Base-by-base conservation (phyloP, 495 filamentous ascomycete species). In the Penicillium bovifimosum region DNA sequence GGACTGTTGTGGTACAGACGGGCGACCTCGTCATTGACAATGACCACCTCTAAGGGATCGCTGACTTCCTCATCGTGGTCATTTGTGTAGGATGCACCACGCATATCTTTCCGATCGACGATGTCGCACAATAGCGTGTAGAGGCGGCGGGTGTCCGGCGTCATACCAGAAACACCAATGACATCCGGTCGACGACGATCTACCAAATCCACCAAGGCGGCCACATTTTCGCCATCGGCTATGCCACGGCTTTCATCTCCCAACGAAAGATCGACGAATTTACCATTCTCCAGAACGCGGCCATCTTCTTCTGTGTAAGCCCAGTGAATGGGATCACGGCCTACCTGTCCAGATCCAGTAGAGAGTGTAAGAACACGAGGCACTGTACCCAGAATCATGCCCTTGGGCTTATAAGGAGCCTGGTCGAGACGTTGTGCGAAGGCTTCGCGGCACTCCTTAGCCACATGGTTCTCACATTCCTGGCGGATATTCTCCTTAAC, bases 21-120 rank as follows among this genome's bases (percentile, higher is more conserved):
- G 26, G 93, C 93, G 38, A 96, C 89, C 70, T 98, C 93, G 58
- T 97, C 93, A 54, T 97, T 96, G 59, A 96, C 87, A 53, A 95
- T 85, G 33, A 96, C 77, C 11, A 96, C 84, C 51, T 97, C 92
- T 27, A 97, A 72, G 16, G 77, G 76, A 55, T 91, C 89, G 55
- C 73, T 85, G 45, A 82, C 75, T 39, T 80, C 80, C 31, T 77
- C 71, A 26, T 79, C 78, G 26, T 68, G 70, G 32, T 79, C 77
- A 47, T 89, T 86, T 20, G 86, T 83, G 55, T 84, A 91, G 7
- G 85, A 80, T 5, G 87, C 78, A n/a, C 86, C 83, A 20, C 79
- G 80, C 6, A 98, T 75, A 34, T 86, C 78, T 56, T 86, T 84
- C 31, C 85, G 78, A 33, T 83, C 81, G 45, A 97, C 81, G 26